These are phyloP conservation scores for Calocybe gambosa DNA, from an alignment of 1,284 basidiomycete species.

Conservation along the genomic window DNA sequence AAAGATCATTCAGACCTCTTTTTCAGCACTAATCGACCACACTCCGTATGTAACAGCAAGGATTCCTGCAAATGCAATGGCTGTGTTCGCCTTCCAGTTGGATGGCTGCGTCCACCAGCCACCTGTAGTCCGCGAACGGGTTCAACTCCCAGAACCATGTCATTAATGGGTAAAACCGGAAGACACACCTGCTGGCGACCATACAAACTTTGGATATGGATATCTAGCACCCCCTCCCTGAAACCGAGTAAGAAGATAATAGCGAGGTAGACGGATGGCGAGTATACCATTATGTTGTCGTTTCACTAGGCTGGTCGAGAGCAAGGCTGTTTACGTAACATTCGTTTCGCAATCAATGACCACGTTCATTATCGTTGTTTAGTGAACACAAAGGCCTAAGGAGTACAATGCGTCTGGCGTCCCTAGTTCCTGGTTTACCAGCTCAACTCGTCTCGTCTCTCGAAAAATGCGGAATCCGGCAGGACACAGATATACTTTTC, in stretches of 20 bases:
- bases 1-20: slow-evolving; percentile 43
- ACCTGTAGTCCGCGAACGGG: slow-evolving; percentile 32
- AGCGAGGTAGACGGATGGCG: neutral
- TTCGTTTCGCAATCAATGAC: too few relatives aligned
- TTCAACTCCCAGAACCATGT: neutral
- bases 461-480: slow-evolving; percentile 42
- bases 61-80: slow-evolving; percentile 54
- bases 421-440: slow-evolving; percentile 28
- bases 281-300: neutral
- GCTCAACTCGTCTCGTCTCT: slow-evolving; percentile 26
- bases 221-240: slow-evolving; percentile 65
- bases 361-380: too few relatives aligned
- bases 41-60: slow-evolving; percentile 49
- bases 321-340: slow-evolving; percentile 15
- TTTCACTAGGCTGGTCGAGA: neutral
- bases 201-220: slow-evolving; percentile 66
- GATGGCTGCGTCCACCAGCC: slow-evolving; percentile 71
- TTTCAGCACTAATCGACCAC: slow-evolving; percentile 57
- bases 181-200: slow-evolving; percentile 58
- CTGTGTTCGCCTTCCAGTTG: slow-evolving; percentile 67
- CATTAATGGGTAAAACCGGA: neutral
- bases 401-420: slow-evolving; percentile 31
- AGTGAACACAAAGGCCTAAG: slow-evolving; percentile 15
- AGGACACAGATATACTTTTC: slow-evolving; percentile 56
- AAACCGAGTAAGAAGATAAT: neutral